These are phyloP conservation scores for Arthrobotrys iridis DNA, from an alignment of 2,329 filamentous ascomycete genomes.

Conservation along the genomic window DNA sequence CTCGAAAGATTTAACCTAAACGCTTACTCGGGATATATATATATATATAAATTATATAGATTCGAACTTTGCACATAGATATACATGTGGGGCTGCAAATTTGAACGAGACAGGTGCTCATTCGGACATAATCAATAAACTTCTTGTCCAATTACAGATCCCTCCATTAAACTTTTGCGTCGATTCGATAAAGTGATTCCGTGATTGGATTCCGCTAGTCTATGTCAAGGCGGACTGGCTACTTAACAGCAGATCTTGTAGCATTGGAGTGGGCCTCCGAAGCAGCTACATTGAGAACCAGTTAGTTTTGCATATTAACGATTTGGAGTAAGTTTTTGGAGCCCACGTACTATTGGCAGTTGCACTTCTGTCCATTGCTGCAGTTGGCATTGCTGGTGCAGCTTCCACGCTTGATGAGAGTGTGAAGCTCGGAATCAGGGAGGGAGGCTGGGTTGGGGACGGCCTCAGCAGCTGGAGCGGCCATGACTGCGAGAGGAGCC, in stretches of 20 bases:
- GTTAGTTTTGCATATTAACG: too few species aligned
- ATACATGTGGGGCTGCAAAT: too few species aligned
- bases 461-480: slow-evolving; percentile 29
- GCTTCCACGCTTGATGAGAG: slow-evolving; percentile 27
- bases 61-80: too few species aligned
- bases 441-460: slow-evolving; percentile 6
- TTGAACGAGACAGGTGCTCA: too few species aligned
- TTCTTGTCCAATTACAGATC: too few species aligned
- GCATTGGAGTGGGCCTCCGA: slow-evolving; percentile 26
- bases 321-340: too few species aligned
- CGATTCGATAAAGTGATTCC: too few species aligned
- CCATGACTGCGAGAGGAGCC: slow-evolving; percentile 41
- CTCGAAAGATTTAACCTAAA: too few species aligned
- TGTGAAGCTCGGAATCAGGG: slow-evolving; percentile 32
- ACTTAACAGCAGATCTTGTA: slow-evolving; percentile 43
- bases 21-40: too few species aligned
- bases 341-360: slow-evolving; percentile 34
- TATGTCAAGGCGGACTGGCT: neutral
- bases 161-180: too few species aligned
- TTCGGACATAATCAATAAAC: too few species aligned
- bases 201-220: neutral
- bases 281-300: slow-evolving; percentile 18
- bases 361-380: slow-evolving; percentile 14
- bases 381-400: slow-evolving; percentile 26
- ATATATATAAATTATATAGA: too few species aligned